Conservation (phyloP, 2,329 filamentous ascomycete genomes). For the Ophiostoma australiae region DNA sequence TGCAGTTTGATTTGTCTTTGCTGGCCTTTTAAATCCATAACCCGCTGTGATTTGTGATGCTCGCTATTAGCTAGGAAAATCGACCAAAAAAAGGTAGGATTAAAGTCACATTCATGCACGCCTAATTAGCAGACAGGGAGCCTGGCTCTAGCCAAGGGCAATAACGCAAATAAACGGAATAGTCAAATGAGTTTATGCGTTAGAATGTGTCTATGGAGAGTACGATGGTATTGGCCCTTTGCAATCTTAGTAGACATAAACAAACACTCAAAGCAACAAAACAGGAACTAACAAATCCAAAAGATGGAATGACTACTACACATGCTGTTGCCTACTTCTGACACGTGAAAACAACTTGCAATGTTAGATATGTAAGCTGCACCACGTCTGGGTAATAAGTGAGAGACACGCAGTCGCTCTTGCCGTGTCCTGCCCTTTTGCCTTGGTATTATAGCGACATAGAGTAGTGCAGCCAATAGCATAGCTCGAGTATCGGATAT, state of each 20-base stretch:
- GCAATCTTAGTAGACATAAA: neutral
- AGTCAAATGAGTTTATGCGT: slow-evolving; percentile 5
- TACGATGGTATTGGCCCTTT: no score
- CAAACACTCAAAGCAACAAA: neutral
- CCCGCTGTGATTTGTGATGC: no score
- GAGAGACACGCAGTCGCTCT: neutral
- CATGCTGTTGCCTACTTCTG: neutral
- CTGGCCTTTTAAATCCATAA: neutral
- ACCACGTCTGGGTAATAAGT: neutral
- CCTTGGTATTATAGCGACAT: neutral
- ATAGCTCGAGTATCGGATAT: neutral
- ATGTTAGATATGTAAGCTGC: no score
- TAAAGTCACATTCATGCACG: neutral
- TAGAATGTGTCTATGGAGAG: neutral
- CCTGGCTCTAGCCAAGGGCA: neutral
- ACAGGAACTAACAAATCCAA: no score
- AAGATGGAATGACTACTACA: neutral
- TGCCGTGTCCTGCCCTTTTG: neutral
- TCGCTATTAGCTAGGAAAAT: no score
- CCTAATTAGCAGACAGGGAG: neutral
- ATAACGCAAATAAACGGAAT: neutral
- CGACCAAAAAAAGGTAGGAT: no score
- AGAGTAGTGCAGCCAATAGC: neutral
- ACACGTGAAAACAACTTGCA: slow-evolving; percentile 7
- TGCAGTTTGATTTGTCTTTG: neutral